Conservation (phyloP, 2,329 filamentous ascomycete genomes). For the Colletotrichum plurivorum region DNA sequence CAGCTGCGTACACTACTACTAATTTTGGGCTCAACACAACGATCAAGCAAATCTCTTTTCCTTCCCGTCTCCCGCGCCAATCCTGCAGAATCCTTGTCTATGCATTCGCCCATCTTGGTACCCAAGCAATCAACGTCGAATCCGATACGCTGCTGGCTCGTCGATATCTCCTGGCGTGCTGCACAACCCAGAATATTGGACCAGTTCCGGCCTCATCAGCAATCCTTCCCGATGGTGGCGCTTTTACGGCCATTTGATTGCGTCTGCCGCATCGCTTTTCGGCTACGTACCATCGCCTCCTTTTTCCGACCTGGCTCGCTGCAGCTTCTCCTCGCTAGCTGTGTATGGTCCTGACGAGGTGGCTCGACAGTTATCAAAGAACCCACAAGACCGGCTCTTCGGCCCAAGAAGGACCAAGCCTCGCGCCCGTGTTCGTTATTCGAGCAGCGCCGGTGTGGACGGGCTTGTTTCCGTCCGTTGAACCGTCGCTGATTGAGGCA, state of each 20-base stretch:
- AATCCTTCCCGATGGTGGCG: constrained; percentile 23
- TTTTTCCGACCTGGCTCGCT: constrained; percentile 3
- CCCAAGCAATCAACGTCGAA: neutral
- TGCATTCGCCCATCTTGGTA: constrained; percentile 22
- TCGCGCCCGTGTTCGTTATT: neutral
- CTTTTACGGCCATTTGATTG: constrained; percentile 17
- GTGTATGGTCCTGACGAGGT: neutral
- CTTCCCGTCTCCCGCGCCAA: neutral
- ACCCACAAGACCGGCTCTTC: neutral
- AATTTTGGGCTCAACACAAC: constrained; percentile 1
- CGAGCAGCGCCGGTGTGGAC: neutral
- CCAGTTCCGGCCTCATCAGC: constrained; percentile 1
- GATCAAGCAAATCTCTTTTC: constrained; percentile 9
- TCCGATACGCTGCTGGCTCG: constrained; percentile 5
- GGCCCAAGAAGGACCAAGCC: constrained; percentile 20
- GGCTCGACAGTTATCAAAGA: constrained; percentile 17
- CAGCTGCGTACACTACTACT: neutral
- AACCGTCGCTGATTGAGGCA: neutral
- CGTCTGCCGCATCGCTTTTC: neutral
- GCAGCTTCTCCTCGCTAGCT: neutral
- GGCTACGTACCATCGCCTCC: constrained; percentile 18
- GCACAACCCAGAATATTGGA: constrained; percentile 20
- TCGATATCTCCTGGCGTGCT: constrained; percentile 21
- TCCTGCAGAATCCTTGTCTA: constrained; percentile 8
- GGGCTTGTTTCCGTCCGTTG: neutral